Evolutionary conservation across 495 filamentous ascomycete species (phyloP), one percentile per base, ranked within the genome.

Genomic region (Pyrenopolyporus hunteri): DNA sequence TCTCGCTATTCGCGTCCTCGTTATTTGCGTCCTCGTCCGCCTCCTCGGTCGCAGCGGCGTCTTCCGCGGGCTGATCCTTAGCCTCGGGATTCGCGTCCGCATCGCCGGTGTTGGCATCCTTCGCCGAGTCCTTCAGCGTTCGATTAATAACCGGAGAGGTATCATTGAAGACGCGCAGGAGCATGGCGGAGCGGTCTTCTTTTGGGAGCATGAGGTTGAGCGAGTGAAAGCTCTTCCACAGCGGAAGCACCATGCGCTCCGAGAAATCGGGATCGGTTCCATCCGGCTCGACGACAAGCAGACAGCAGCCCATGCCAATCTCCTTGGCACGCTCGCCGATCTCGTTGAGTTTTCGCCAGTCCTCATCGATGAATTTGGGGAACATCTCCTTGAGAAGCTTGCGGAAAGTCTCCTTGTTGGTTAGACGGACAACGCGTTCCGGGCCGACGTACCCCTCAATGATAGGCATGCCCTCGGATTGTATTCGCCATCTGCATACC

Each of bases 201-300:
- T 98, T 98, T 45, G 92, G 92, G 63, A 97, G 77, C 94, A 98
- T 98, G 33, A 98, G 83, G 73, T 98, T 98, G 46, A 97, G 75
- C 2, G 85, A 89, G 57, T 90, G 84, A 61, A 94, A 76, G 51
- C 89, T 92, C 70, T 92, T 87, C 94, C 94, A 98, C 17, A 98
- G 76, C 6, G 94, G 93, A 37, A 98, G 78, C 2, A 92, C 87
- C 83, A 96, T 91, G 10, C 82, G 79, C 71, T 97, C 92, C 45
- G 74, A 76, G 67, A 97, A 90, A 25, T 87, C 87, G 58, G 89
- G 86, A 43, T 88, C 85, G 7, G 71, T 78, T 28, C 80, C 83
- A 44, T 83, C 86, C 13, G 89, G 85, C 72, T 93, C 88, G 36
- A 98, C 80, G 57, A 87, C 80, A 13, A 98, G 79, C 17, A 98